These are phyloP conservation scores for Sclerotinia subarctica DNA, from an alignment of 2,329 filamentous ascomycete genomes.

Conservation along the genomic window DNA sequence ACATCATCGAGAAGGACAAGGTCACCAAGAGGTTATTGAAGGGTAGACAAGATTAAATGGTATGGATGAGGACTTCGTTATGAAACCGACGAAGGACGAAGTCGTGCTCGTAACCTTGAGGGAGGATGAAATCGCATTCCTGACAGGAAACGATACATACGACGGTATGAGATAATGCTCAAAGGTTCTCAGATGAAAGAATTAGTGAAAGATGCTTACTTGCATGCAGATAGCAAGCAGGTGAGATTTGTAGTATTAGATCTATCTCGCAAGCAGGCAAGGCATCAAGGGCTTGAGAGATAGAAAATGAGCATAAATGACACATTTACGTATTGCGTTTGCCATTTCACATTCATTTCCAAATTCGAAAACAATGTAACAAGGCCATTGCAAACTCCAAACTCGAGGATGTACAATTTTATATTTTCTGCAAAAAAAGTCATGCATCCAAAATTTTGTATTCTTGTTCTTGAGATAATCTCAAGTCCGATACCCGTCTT, in stretches of 20 bases:
- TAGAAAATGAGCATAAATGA: conserved; percentile 17
- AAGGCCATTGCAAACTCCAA: no score
- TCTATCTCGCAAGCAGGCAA: conserved; percentile 12
- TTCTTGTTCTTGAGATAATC: background rate
- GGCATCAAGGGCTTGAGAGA: conserved; percentile 16
- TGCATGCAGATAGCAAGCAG: conserved; percentile 3
- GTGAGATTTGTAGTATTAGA: conserved; percentile 31
- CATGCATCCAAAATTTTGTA: background rate
- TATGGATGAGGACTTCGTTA: conserved; percentile 1
- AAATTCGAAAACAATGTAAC: no score
- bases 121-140: background rate
- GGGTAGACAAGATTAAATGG: conserved; percentile 82
- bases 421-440: background rate
- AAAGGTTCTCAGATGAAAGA: conserved; percentile 7
- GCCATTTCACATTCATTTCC: background rate
- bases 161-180: conserved; percentile 18
- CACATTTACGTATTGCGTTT: conserved; percentile 6
- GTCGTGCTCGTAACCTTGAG: background rate
- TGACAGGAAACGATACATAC: conserved; percentile 10
- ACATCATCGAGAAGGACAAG: conserved; percentile 99
- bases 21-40: conserved; percentile 98
- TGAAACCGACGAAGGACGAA: background rate
- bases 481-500: background rate
- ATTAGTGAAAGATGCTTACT: background rate
- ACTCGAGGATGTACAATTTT: no score